Conservation (phyloP, 1,139 yeast genomes). For the Debaryomyces udenii region DNA sequence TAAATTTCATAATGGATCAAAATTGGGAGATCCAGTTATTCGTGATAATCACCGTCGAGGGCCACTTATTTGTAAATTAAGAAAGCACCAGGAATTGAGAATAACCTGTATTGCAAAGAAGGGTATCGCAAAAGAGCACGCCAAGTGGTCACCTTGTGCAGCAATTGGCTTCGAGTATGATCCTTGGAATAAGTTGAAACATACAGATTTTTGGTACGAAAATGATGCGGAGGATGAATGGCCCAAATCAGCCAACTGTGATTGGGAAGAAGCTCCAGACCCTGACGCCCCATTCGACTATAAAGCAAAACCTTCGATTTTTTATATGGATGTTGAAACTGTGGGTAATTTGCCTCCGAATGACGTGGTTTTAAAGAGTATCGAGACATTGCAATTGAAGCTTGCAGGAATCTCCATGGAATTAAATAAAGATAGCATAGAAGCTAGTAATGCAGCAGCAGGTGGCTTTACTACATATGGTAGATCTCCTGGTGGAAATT, state of each 20-base stretch:
- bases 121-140: conserved; percentile 98
- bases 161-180: conserved; percentile 99
- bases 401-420: conserved; percentile 89
- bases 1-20: conserved; percentile 47
- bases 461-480: conserved; percentile 57
- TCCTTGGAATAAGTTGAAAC: conserved; percentile 98
- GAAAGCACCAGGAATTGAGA: conserved; percentile 90
- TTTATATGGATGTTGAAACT: conserved; percentile 88
- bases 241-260: conserved; percentile 88
- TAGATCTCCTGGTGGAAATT: conserved; percentile 43
- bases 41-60: conserved; percentile 80
- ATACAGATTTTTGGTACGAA: conserved; percentile 96
- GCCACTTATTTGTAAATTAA: conserved; percentile 82
- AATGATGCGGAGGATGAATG: conserved; percentile 87
- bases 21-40: conserved; percentile 82
- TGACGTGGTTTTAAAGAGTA: conserved; percentile 83
- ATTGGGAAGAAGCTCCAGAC: conserved; percentile 94
- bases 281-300: conserved; percentile 89
- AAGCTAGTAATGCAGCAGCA: conserved; percentile 45
- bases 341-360: conserved; percentile 88
- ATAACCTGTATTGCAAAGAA: conserved; percentile 94
- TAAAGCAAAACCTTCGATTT: conserved; percentile 76
- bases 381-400: conserved; percentile 83
- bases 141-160: conserved; percentile 97
- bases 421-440: conserved; percentile 62